A percentile compares a stretch with the other conserved stretches of the same genome.
These are phyloP conservation scores for Naumovozyma dairenensis DNA, from an alignment of 805 yeast species.

Conservation along the genomic window DNA sequence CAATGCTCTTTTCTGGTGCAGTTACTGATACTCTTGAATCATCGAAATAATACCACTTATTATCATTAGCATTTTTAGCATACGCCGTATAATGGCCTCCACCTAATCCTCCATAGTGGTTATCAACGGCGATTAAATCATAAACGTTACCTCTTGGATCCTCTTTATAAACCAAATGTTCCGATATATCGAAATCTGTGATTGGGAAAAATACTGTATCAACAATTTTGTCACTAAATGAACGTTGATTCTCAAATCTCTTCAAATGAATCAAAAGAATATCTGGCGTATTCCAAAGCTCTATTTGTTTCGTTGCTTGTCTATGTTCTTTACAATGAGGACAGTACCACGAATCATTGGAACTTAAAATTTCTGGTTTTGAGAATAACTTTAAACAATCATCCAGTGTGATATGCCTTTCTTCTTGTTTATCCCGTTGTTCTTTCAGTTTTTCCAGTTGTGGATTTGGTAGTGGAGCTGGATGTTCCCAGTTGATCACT, in stretches of 20 bases:
- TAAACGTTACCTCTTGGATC: slow-evolving; percentile 38
- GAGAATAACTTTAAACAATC: slow-evolving; percentile 73
- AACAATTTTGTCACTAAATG: slow-evolving; percentile 83
- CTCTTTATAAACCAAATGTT: slow-evolving; percentile 37
- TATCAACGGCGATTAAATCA: slow-evolving; percentile 87
- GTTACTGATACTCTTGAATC: slow-evolving; percentile 66
- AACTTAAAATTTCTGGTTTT: slow-evolving; percentile 74
- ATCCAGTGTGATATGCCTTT: slow-evolving; percentile 44
- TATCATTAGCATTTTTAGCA: slow-evolving; percentile 67
- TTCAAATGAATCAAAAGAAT: slow-evolving; percentile 82
- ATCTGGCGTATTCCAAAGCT: slow-evolving; percentile 91
- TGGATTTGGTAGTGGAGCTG: slow-evolving; percentile 40
- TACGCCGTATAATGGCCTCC: slow-evolving; percentile 96
- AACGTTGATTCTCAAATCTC: slow-evolving; percentile 74
- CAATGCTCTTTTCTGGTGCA: slow-evolving; percentile 49
- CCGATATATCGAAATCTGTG: slow-evolving; percentile 62
- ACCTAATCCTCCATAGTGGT: slow-evolving; percentile 92
- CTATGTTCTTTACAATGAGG: slow-evolving; percentile 81
- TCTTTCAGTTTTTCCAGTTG: slow-evolving; percentile 42
- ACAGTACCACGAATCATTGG: slow-evolving; percentile 90
- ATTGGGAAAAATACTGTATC: slow-evolving; percentile 82
- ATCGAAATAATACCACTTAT: slow-evolving; percentile 81
- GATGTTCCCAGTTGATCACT: slow-evolving; percentile 46
- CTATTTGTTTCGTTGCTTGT: slow-evolving; percentile 83
- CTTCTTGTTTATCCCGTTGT: slow-evolving; percentile 19